Conservation (phyloP, 306 rosid genomes). For the Quercus berberidifolia region DNA sequence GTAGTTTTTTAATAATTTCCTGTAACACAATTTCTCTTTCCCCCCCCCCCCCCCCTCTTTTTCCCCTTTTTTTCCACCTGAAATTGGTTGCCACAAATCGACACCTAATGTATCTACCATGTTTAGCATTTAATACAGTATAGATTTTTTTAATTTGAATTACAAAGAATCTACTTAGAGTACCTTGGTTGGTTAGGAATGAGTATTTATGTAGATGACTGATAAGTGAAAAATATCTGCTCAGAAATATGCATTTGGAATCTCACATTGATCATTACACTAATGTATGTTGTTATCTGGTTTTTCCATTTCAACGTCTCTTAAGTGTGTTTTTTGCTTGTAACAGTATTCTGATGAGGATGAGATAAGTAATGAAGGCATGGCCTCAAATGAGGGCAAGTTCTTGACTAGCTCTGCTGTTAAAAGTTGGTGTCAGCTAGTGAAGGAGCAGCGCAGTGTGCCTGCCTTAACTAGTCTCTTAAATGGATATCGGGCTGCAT, state of each 20-base stretch:
- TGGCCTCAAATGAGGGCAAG: slow-evolving; percentile 33
- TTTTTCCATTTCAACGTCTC: background rate
- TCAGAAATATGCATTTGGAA: background rate
- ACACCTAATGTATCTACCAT: too few relatives aligned
- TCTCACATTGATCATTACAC: background rate
- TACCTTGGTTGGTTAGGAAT: background rate
- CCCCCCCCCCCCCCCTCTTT: too few relatives aligned
- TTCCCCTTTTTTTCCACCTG: too few relatives aligned
- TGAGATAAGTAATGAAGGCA: slow-evolving; percentile 32
- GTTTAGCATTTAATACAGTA: background rate
- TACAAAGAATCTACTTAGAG: background rate
- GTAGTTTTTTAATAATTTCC: background rate
- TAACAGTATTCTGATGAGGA: slow-evolving; percentile 66
- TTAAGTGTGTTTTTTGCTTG: background rate
- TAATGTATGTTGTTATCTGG: background rate
- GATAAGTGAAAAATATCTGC: background rate
- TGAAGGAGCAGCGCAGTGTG: slow-evolving; percentile 46
- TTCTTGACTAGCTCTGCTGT: slow-evolving; percentile 42
- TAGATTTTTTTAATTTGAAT: background rate
- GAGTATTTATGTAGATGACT: background rate
- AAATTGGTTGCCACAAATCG: too few relatives aligned
- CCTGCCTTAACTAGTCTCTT: slow-evolving; percentile 63
- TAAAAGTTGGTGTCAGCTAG: slow-evolving; percentile 57
- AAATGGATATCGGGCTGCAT: slow-evolving; percentile 73
- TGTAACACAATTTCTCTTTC: too few relatives aligned